phyloP scores from a whole-genome alignment of 139 green algal genomes.

The Chlorella sp. region DNA sequence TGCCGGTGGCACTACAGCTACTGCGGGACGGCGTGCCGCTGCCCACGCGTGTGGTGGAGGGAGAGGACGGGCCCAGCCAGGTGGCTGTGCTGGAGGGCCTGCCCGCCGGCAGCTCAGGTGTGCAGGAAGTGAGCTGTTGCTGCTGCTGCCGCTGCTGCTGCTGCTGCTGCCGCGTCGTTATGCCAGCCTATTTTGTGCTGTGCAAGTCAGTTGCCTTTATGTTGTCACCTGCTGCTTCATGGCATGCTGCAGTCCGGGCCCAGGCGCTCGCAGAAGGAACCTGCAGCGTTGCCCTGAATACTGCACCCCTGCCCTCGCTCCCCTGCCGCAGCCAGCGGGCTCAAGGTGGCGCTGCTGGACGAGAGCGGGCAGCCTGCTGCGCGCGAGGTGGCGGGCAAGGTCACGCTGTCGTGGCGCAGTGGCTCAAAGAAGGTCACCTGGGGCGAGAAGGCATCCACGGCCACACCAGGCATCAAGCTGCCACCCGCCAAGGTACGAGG shows the following conservation, averaged over 20 bases:
- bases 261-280: too few species aligned
- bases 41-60: constrained; percentile 17
- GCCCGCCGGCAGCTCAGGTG: constrained; percentile 14
- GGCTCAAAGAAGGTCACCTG: constrained; percentile 58
- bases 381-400: constrained; percentile 37
- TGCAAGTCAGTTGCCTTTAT: too few species aligned
- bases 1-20: constrained; percentile 45
- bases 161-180: too few species aligned
- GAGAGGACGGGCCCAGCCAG: constrained; percentile 2
- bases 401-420: constrained; percentile 68
- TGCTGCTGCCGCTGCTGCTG: not conserved
- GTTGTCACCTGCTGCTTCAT: too few species aligned
- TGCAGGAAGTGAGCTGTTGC: too few species aligned
- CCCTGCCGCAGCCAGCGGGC: constrained; percentile 38
- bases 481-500: constrained; percentile 9
- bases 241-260: too few species aligned
- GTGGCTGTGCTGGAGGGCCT: constrained; percentile 23
- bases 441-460: not conserved
- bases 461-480: constrained; percentile 30
- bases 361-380: constrained; percentile 45
- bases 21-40: constrained; percentile 33
- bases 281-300: too few species aligned
- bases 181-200: too few species aligned
- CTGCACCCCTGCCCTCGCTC: not conserved
- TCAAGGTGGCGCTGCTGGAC: constrained; percentile 61